These are phyloP conservation scores for Naganishia albida DNA, from an alignment of 1,284 basidiomycete species.

Conservation along the genomic window DNA sequence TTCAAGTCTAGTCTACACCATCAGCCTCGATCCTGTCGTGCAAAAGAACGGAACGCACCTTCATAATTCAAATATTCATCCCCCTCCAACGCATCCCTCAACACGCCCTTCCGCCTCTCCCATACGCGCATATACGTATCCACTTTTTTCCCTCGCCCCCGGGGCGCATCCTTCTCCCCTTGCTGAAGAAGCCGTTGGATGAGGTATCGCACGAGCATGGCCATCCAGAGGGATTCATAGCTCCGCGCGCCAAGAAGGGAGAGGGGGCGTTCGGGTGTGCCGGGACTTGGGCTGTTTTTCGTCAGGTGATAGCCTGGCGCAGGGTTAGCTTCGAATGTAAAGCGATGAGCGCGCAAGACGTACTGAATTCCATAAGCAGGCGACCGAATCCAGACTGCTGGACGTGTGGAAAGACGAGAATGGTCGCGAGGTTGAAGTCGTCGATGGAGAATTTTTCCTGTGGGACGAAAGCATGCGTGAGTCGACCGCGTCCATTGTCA, in stretches of 20 bases:
- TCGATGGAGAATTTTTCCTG: conserved; percentile 95
- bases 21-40: conserved; percentile 37
- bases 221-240: conserved; percentile 86
- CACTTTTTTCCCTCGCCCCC: conserved; percentile 33
- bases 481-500: not conserved
- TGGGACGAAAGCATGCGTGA: not conserved
- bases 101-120: conserved; percentile 35
- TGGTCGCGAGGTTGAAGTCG: conserved; percentile 96
- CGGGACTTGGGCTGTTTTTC: conserved; percentile 68
- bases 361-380: conserved; percentile 97
- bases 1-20: conserved; percentile 30
- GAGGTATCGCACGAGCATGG: conserved; percentile 63
- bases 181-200: conserved; percentile 38
- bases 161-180: conserved; percentile 15
- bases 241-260: conserved; percentile 89
- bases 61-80: conserved; percentile 30
- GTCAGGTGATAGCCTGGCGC: conserved; percentile 83
- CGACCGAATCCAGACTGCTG: conserved; percentile 89
- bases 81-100: conserved; percentile 35
- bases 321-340: too few species aligned
- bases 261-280: conserved; percentile 91
- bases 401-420: conserved; percentile 90
- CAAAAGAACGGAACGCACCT: conserved; percentile 20
- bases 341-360: conserved; percentile 41
- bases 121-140: conserved; percentile 25